These are phyloP conservation scores for Ceratobasidium sp. DNA, from an alignment of 1,284 basidiomycete genomes.

Conservation along the genomic window DNA sequence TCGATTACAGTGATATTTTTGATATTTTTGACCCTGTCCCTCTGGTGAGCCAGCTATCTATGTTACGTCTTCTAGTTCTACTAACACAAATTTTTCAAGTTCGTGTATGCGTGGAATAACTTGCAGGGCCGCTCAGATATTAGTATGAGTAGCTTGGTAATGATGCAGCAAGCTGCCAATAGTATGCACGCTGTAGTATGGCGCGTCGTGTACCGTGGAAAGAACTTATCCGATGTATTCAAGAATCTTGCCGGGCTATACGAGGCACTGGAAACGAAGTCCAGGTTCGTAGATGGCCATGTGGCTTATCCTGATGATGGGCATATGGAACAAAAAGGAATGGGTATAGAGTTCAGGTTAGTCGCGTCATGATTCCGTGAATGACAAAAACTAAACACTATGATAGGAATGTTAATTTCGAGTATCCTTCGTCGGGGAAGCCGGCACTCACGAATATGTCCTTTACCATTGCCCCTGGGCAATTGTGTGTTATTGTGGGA, in stretches of 20 bases:
- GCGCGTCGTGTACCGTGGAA: background rate
- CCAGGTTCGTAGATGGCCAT: constrained; percentile 35
- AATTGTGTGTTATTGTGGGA: constrained; percentile 41
- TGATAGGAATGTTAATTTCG: constrained; percentile 34
- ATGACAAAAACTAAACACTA: background rate
- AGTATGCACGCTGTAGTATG: constrained; percentile 9
- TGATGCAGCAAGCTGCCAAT: constrained; percentile 24
- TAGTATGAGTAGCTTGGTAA: background rate
- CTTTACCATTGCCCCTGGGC: constrained; percentile 37
- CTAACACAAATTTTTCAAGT: background rate
- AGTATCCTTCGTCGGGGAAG: constrained; percentile 42
- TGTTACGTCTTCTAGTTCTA: background rate
- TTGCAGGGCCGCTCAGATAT: background rate
- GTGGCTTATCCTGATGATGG: constrained; percentile 30
- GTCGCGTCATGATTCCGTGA: background rate
- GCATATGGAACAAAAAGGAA: constrained; percentile 12
- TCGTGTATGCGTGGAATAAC: constrained; percentile 10
- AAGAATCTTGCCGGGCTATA: constrained; percentile 30
- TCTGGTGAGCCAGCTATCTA: constrained; percentile 13
- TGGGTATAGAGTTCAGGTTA: constrained; percentile 40
- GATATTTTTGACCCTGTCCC: background rate
- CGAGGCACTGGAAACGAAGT: constrained; percentile 33
- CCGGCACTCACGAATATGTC: constrained; percentile 30
- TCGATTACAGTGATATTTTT: background rate
- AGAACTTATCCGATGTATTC: constrained; percentile 19